These are phyloP conservation scores for Pseudogymnoascus sp. DNA, from an alignment of 2,329 filamentous ascomycete genomes.

Conservation along the genomic window DNA sequence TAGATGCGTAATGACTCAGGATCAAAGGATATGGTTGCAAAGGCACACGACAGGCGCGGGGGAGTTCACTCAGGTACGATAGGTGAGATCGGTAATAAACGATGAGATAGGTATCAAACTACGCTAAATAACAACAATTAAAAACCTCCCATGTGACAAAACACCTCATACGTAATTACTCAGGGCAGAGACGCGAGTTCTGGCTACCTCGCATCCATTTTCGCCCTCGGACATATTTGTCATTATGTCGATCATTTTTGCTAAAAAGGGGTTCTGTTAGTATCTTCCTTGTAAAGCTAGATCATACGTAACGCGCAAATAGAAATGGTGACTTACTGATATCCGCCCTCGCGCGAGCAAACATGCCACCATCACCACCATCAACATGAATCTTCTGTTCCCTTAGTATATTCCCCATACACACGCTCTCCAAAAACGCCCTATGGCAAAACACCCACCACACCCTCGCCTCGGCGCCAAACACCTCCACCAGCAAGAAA, in stretches of 20 bases:
- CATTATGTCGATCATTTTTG: slow-evolving; percentile 57
- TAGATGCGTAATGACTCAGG: not conserved
- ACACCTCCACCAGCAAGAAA: slow-evolving; percentile 61
- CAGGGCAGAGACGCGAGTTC: slow-evolving; percentile 50
- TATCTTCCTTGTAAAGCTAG: not conserved
- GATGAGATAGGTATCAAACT: slow-evolving; percentile 10
- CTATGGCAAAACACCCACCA: slow-evolving; percentile 84
- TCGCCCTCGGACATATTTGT: slow-evolving; percentile 46
- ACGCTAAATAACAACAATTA: slow-evolving; percentile 9
- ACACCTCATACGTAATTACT: slow-evolving; percentile 35
- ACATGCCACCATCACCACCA: slow-evolving; percentile 29
- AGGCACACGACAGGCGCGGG: not conserved
- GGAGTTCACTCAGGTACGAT: not conserved
- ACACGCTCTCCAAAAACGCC: slow-evolving; percentile 68
- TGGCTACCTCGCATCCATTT: slow-evolving; percentile 49
- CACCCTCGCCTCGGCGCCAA: slow-evolving; percentile 63
- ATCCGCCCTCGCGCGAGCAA: slow-evolving; percentile 50
- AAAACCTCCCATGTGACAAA: not conserved
- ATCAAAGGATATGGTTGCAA: not conserved
- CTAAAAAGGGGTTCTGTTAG: slow-evolving; percentile 28
- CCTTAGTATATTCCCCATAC: slow-evolving; percentile 52
- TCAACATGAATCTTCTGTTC: slow-evolving; percentile 32
- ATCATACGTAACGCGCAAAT: not conserved
- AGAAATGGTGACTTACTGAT: slow-evolving; percentile 41
- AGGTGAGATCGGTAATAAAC: not conserved